Base-by-base conservation (phyloP, 2,329 filamentous ascomycete species). In the Huntiella bhutanensis region DNA sequence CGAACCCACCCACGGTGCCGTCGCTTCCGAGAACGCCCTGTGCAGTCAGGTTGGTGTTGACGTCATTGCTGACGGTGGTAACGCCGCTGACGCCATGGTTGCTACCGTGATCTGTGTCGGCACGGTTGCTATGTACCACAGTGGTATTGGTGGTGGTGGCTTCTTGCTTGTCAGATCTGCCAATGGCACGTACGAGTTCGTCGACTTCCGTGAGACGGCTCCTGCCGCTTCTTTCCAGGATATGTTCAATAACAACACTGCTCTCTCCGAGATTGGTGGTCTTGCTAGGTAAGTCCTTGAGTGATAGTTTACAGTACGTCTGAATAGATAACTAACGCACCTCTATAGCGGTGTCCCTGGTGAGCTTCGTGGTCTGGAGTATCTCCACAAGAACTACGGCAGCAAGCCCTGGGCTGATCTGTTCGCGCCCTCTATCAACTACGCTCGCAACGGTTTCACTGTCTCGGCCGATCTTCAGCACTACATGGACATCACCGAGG, bases 201-300 rank as follows among this genome's bases (percentile, higher is more conserved):
- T 93, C 52, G 85, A 94, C 58, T 93, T 91, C 58, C 70, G 86
- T 12, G 86, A 93, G 60, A 83, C 75, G 0, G 86, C 86, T 0
- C 85, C 86, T 1, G 82, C 78, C 0, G 82, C 82, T 1, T 78
- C 83, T 0, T 81, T 71, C 51, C 67, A 87, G 58, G 72, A 85
- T 53, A 94, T 93, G 86, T 94, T 78, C 61, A 73, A 73, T 45
- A 73, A 80, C 51, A 73, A 86, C 53, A 70, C 68, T 0, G 62
- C 69, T 4, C 70, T 69, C 2, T 82, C 80, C 43, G 63, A 84
- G 3, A 68, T 65, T 35, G 80, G 82, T 1, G 84, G 84, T 4
- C 63, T 88, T 19, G 82, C 83, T 33, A 72, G 68, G 57, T 85
- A 79, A 53, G 75, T 73, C 60, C 7, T 6, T 4, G 5, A 5